Conservation (phyloP, 257 asterid genomes). For the Ocimum tenuiflorum region DNA sequence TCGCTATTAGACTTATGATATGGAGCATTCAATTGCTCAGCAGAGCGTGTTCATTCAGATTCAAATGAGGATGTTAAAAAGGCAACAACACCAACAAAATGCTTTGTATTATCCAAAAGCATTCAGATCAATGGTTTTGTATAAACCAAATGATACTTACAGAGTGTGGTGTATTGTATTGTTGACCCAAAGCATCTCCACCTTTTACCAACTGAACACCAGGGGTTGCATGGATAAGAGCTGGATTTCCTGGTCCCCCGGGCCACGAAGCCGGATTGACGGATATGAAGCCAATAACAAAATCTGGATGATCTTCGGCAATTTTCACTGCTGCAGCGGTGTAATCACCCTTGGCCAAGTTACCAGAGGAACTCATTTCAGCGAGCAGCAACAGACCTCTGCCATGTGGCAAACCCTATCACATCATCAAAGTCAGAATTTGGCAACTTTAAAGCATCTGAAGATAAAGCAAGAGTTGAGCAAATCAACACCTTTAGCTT, state of each 20-base stretch:
- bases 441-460: constrained; percentile 6
- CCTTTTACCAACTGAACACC: constrained; percentile 94
- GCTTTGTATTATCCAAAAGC: too few relatives aligned
- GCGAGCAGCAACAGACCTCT: constrained; percentile 86
- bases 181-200: constrained; percentile 93
- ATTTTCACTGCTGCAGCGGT: constrained; percentile 89
- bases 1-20: too few relatives aligned
- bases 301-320: constrained; percentile 87
- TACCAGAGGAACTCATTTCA: constrained; percentile 97
- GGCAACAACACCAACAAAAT: too few relatives aligned
- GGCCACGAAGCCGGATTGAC: constrained; percentile 95
- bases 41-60: not conserved
- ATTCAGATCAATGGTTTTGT: not conserved
- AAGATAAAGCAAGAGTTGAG: not conserved
- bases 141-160: constrained; percentile 40
- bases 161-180: constrained; percentile 79
- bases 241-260: constrained; percentile 66
- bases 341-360: constrained; percentile 85
- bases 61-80: too few relatives aligned
- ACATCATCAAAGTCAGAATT: constrained; percentile 17
- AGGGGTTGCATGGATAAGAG: constrained; percentile 87
- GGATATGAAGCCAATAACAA: constrained; percentile 94
- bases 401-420: constrained; percentile 78
- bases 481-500: constrained; percentile 60
- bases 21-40: too few relatives aligned